Percentiles rank a stretch among this genome's conserved stretches.
phyloP scores from a whole-genome alignment of 2,329 filamentous ascomycete species.

The Aspergillus neoniger region DNA sequence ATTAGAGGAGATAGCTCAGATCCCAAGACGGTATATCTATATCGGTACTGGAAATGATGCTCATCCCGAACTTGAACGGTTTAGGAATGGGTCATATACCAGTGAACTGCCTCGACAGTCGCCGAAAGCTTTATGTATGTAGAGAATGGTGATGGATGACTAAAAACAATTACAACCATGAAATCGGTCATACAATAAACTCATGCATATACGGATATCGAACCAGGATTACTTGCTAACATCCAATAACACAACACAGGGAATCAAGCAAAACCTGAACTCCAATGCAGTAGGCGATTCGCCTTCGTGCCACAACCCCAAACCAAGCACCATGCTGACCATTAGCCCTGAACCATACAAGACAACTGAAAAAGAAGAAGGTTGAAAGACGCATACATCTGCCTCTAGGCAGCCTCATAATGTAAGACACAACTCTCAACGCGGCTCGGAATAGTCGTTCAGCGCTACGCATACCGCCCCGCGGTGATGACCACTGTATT shows the following conservation, averaged over 20 bases:
- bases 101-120: too few species aligned
- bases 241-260: conserved; percentile 4
- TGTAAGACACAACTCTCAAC: conserved; percentile 24
- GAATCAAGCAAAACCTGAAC: conserved; percentile 16
- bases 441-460: conserved; percentile 70
- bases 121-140: too few species aligned
- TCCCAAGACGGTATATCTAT: too few species aligned
- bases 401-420: background rate
- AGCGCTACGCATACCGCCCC: conserved; percentile 90
- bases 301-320: conserved; percentile 7
- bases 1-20: too few species aligned
- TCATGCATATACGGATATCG: conserved; percentile 4
- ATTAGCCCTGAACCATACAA: conserved; percentile 17
- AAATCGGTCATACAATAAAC: background rate
- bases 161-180: background rate
- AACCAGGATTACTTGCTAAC: conserved; percentile 2
- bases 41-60: too few species aligned
- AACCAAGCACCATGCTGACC: conserved; percentile 30
- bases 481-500: conserved; percentile 93
- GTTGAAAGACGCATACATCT: background rate
- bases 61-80: too few species aligned
- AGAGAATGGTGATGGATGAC: background rate
- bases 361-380: background rate
- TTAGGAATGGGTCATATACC: too few species aligned
- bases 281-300: conserved; percentile 16